Percentiles rank a stretch among this genome's conserved stretches.
Conservation (phyloP, 768 basidiomycete species). For the Macrocybe gigantea region DNA sequence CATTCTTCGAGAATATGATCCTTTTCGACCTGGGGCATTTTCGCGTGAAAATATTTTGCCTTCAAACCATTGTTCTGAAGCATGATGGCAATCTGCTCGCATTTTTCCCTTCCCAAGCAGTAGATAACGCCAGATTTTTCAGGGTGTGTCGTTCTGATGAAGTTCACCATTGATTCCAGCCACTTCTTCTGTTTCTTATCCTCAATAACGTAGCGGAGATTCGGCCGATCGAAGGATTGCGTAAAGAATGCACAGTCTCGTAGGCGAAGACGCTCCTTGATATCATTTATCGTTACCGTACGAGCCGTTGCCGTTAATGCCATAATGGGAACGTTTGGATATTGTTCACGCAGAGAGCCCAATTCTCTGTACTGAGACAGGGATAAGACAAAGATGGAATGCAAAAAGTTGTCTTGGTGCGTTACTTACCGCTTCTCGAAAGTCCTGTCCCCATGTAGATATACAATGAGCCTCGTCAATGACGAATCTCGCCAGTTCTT, state of each 20-base stretch:
- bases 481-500: constrained; percentile 79
- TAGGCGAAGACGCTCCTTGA: constrained; percentile 66
- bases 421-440: constrained; percentile 68
- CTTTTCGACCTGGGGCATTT: constrained; percentile 59
- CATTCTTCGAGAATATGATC: constrained; percentile 60
- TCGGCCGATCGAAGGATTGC: constrained; percentile 93
- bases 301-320: constrained; percentile 96
- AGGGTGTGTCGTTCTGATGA: constrained; percentile 54
- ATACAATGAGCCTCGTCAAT: constrained; percentile 98
- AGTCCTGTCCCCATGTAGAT: constrained; percentile 90
- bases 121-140: constrained; percentile 81
- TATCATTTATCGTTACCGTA: constrained; percentile 68
- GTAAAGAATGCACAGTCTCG: constrained; percentile 50
- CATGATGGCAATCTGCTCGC: constrained; percentile 74
- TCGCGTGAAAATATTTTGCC: constrained; percentile 85
- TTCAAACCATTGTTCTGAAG: constrained; percentile 55
- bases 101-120: constrained; percentile 61
- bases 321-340: constrained; percentile 84
- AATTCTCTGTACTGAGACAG: constrained; percentile 59
- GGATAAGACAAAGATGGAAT: background rate
- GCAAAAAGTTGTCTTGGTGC: background rate
- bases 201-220: constrained; percentile 71
- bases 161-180: constrained; percentile 58
- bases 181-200: constrained; percentile 32
- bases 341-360: constrained; percentile 62